Percentiles rank a stretch among this genome's conserved stretches.
Evolutionary conservation across 768 basidiomycete species (phyloP).

Genomic region (Pleurotus citrinopileatus): DNA sequence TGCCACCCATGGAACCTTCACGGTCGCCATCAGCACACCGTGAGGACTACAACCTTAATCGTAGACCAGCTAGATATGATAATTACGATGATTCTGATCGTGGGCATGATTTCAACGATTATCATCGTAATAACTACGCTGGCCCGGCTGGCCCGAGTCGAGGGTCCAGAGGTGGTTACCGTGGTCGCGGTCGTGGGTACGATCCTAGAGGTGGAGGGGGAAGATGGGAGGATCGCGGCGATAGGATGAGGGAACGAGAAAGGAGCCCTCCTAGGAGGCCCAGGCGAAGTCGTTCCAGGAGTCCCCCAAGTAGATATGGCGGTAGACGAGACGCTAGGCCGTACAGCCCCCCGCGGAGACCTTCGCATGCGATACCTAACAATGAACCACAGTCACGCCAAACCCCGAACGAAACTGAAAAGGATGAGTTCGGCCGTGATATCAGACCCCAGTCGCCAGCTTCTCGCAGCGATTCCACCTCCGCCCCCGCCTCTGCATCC

Average conservation of each 20-base stretch:
- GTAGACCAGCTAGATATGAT: conserved; percentile 41
- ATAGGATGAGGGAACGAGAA: conserved; percentile 44
- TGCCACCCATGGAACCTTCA: conserved; percentile 22
- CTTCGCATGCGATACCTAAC: conserved; percentile 27
- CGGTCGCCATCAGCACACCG: conserved; percentile 35
- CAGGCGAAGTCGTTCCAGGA: conserved; percentile 69
- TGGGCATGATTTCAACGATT: conserved; percentile 38
- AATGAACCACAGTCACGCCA: conserved; percentile 17
- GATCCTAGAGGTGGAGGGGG: conserved; percentile 36
- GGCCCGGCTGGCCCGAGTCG: conserved; percentile 44
- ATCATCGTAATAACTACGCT: conserved; percentile 48
- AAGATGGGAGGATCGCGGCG: conserved; percentile 63
- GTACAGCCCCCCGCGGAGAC: conserved; percentile 59
- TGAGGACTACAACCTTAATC: conserved; percentile 40
- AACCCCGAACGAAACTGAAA: conserved; percentile 36
- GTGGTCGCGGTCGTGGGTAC: conserved; percentile 48
- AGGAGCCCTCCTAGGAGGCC: conserved; percentile 39
- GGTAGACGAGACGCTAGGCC: conserved; percentile 48
- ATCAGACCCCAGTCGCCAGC: conserved; percentile 60
- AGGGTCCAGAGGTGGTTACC: conserved; percentile 49
- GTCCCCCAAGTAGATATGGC: conserved; percentile 60
- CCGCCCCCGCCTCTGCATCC: conserved; percentile 21
- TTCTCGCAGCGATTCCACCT: conserved; percentile 22
- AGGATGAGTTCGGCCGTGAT: conserved; percentile 88
- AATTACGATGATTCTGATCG: conserved; percentile 49